Evolutionary conservation across 257 asterid species (phyloP).

Genomic region (Fraxinus americana): DNA sequence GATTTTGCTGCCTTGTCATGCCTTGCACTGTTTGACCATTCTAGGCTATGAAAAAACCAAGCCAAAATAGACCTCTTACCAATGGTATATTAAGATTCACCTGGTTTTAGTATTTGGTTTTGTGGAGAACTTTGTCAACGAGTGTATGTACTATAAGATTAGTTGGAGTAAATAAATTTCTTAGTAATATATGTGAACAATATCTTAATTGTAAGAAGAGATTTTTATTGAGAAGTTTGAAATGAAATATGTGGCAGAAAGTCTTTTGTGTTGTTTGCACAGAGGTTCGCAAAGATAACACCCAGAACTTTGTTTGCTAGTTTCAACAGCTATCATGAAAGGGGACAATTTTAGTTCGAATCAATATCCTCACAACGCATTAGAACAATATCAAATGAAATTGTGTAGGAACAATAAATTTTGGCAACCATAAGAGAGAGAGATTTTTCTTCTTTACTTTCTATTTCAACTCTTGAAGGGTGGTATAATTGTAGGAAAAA

Average conservation of each 20-base stretch:
- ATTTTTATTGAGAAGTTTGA: neutral
- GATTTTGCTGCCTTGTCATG: no score
- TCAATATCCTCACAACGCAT: neutral
- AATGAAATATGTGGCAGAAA: neutral
- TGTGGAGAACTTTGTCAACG: neutral
- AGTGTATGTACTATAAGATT: neutral
- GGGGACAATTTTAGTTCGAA: neutral
- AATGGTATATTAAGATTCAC: neutral
- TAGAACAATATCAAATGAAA: neutral
- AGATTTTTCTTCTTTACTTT: no score
- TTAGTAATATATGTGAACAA: neutral
- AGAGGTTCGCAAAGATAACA: neutral
- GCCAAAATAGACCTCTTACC: neutral
- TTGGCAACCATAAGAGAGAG: neutral
- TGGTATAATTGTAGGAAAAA: neutral
- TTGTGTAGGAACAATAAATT: neutral
- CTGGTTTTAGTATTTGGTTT: neutral
- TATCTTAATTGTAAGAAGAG: neutral
- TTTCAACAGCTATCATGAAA: no score
- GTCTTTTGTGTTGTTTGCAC: neutral
- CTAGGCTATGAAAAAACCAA: no score
- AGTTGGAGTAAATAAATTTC: neutral
- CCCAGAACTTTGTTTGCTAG: no score
- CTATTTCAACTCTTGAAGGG: neutral
- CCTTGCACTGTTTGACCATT: no score